phyloP scores from a whole-genome alignment of 1,284 basidiomycete genomes.

The Apiotrichum domesticum region DNA sequence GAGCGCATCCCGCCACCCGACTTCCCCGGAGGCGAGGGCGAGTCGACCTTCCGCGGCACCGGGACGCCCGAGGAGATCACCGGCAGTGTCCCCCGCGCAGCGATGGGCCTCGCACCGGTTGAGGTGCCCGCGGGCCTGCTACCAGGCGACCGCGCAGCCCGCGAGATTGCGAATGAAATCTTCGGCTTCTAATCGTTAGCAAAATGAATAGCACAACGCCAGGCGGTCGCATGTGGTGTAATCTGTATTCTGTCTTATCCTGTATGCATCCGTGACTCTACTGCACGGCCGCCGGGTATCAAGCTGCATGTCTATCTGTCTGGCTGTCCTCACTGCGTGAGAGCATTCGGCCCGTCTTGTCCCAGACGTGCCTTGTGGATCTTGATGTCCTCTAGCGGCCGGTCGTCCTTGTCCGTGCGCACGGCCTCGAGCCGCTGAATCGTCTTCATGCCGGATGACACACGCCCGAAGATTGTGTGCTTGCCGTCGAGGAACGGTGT shows the following conservation, averaged over 20 bases:
- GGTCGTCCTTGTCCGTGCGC: conserved; percentile 44
- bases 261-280: conserved; percentile 2
- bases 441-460: conserved; percentile 76
- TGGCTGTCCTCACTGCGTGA: not conserved
- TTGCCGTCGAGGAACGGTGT: conserved; percentile 93
- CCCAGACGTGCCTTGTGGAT: conserved; percentile 47
- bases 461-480: conserved; percentile 86
- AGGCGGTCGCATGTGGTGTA: not conserved
- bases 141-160: conserved; percentile 19
- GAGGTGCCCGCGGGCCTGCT: conserved; percentile 14
- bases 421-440: conserved; percentile 55
- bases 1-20: conserved; percentile 61
- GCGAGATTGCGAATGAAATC: conserved; percentile 13
- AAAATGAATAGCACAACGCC: not conserved
- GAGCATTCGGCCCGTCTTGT: conserved; percentile 17
- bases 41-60: conserved; percentile 55
- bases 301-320: not conserved
- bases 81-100: conserved; percentile 48
- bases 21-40: conserved; percentile 68
- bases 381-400: conserved; percentile 47
- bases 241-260: not conserved
- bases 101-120: conserved; percentile 40
- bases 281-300: too few species aligned
- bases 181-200: conserved; percentile 6
- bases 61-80: conserved; percentile 50